phyloP scores from a whole-genome alignment of 2,329 filamentous ascomycete genomes.

The Aspergillus awamori region DNA sequence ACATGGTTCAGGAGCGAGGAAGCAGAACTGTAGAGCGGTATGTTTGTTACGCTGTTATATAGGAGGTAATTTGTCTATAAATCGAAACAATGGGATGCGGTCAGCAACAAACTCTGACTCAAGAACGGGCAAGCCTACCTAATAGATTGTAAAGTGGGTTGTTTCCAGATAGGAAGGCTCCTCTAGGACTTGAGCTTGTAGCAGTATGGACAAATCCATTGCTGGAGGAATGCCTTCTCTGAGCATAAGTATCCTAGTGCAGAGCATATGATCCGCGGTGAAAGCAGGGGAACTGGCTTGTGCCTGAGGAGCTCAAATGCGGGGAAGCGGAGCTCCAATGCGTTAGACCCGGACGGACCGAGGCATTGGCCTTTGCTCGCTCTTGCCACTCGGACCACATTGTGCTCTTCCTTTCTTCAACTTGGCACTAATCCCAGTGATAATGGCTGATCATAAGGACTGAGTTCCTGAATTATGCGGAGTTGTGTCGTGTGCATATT shows the following conservation, averaged over 20 bases:
- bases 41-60: background rate
- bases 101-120: background rate
- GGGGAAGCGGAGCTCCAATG: constrained; percentile 14
- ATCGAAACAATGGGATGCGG: background rate
- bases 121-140: background rate
- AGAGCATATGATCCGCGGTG: background rate
- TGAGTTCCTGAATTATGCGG: background rate
- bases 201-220: background rate
- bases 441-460: background rate
- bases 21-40: background rate
- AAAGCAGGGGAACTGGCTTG: background rate
- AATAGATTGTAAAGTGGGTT: background rate
- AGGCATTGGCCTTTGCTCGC: constrained; percentile 16
- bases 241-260: background rate
- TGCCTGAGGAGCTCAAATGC: constrained; percentile 9
- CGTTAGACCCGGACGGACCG: constrained; percentile 19
- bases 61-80: background rate
- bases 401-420: background rate
- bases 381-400: background rate
- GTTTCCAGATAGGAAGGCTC: background rate
- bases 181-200: background rate
- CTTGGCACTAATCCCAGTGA: background rate
- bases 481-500: background rate
- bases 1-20: constrained; percentile 27
- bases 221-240: background rate